Evolutionary conservation across 495 filamentous ascomycete genomes (phyloP).

Genomic region (Neurospora sp.): DNA sequence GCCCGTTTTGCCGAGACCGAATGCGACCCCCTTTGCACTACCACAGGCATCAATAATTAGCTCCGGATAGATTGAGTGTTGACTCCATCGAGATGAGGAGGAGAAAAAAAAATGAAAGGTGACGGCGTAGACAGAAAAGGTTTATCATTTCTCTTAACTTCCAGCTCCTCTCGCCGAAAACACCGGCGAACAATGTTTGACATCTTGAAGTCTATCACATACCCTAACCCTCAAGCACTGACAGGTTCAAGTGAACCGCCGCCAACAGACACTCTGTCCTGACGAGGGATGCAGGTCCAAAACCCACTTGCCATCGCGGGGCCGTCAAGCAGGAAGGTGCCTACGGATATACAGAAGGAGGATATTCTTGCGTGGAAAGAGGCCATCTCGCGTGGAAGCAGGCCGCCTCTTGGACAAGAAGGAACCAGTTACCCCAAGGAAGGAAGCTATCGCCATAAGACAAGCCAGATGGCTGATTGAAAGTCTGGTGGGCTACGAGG

Average conservation of each 20-base stretch:
- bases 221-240: neutral
- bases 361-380: neutral
- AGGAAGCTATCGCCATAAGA: neutral
- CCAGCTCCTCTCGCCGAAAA: neutral
- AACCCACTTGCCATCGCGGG: neutral
- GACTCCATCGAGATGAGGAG: neutral
- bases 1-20: neutral
- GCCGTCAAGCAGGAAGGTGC: neutral
- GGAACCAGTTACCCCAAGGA: neutral
- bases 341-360: neutral
- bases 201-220: neutral
- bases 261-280: neutral
- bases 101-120: neutral
- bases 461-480: neutral
- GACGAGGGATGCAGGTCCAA: neutral
- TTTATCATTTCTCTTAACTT: neutral
- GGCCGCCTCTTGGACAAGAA: neutral
- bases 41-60: neutral
- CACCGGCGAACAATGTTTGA: neutral
- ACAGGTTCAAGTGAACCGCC: neutral
- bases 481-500: neutral
- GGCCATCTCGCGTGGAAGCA: neutral
- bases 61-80: neutral
- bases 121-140: neutral
- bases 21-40: neutral